These are phyloP conservation scores for Alternaria triticina DNA, from an alignment of 2,329 filamentous ascomycete species.

Conservation along the genomic window DNA sequence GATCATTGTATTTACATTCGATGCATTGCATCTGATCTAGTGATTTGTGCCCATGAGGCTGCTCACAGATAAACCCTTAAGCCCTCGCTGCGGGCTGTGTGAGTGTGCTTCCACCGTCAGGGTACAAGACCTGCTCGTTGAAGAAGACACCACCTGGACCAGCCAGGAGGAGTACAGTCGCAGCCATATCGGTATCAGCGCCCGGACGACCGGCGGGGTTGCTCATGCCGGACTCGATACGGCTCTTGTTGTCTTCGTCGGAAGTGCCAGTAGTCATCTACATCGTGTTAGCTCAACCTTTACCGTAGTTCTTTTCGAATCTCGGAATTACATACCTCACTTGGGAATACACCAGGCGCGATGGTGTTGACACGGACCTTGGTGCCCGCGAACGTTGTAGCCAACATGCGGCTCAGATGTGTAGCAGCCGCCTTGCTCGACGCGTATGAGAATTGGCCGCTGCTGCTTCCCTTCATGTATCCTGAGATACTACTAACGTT, in stretches of 20 bases:
- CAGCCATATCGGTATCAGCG: constrained; percentile 52
- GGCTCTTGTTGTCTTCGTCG: constrained; percentile 56
- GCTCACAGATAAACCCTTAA: constrained; percentile 59
- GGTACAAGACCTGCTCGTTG: constrained; percentile 61
- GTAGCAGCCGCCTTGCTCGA: constrained; percentile 57
- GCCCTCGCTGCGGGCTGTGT: constrained; percentile 15
- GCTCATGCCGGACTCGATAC: constrained; percentile 49
- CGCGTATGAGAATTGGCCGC: constrained; percentile 61
- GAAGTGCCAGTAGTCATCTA: constrained; percentile 58
- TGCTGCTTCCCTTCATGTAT: constrained; percentile 55
- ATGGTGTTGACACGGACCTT: constrained; percentile 49
- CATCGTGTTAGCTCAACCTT: neutral
- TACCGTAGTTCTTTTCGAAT: neutral
- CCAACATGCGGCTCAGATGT: constrained; percentile 55
- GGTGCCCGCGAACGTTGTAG: constrained; percentile 52
- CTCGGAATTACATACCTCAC: constrained; percentile 29
- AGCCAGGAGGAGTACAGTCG: constrained; percentile 56
- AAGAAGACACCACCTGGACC: constrained; percentile 59
- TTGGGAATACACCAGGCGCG: constrained; percentile 54
- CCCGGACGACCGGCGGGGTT: constrained; percentile 51
- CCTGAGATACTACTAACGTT: constrained; percentile 62
- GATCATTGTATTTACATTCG: neutral
- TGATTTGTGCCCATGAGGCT: neutral
- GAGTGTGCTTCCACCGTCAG: constrained; percentile 51
- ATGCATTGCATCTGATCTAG: neutral